A percentile compares a stretch with the other conserved stretches of the same genome.
phyloP scores from a whole-genome alignment of 352 stramenopile genomes.

The Elongisporangium prolatum region DNA sequence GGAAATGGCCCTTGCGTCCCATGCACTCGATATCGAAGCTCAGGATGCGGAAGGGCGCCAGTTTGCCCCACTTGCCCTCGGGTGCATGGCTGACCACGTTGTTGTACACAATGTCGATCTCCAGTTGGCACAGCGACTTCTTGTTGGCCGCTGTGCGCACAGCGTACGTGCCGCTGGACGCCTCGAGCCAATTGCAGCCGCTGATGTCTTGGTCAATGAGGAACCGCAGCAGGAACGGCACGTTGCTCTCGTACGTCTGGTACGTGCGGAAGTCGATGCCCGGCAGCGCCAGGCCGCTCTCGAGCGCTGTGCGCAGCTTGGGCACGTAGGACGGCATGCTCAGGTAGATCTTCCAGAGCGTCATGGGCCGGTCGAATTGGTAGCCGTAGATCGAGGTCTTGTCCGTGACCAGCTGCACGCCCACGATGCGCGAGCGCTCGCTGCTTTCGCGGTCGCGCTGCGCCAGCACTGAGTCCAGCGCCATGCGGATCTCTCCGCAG shows the following conservation, averaged over 20 bases:
- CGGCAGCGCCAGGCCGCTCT: constrained; percentile 75
- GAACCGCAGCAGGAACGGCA: constrained; percentile 98
- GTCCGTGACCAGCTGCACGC: constrained; percentile 69
- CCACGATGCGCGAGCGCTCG: constrained; percentile 46
- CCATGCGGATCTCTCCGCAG: constrained; percentile 64
- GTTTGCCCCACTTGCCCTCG: constrained; percentile 94
- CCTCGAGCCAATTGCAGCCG: constrained; percentile 97
- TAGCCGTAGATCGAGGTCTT: constrained; percentile 88
- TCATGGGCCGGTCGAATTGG: constrained; percentile 69
- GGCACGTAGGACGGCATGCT: constrained; percentile 94
- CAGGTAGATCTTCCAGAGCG: constrained; percentile 90
- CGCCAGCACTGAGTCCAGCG: constrained; percentile 47
- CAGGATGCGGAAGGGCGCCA: constrained; percentile 97
- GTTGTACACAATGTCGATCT: constrained; percentile 98
- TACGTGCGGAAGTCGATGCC: constrained; percentile 65
- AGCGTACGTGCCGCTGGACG: constrained; percentile 89
- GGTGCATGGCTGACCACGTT: constrained; percentile 93
- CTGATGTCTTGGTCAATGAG: constrained; percentile 99
- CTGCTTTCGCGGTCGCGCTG: constrained; percentile 50
- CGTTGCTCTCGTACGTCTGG: constrained; percentile 98
- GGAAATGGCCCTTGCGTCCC: constrained; percentile 95
- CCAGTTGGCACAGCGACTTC: constrained; percentile 90
- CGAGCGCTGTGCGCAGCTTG: constrained; percentile 88
- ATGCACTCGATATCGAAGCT: constrained; percentile 99
- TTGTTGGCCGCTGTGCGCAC: constrained; percentile 71